Percentiles rank a stretch among this genome's conserved stretches.
These are phyloP conservation scores for Arachnopeziza araneosa DNA, from an alignment of 2,329 filamentous ascomycete species.

Conservation along the genomic window DNA sequence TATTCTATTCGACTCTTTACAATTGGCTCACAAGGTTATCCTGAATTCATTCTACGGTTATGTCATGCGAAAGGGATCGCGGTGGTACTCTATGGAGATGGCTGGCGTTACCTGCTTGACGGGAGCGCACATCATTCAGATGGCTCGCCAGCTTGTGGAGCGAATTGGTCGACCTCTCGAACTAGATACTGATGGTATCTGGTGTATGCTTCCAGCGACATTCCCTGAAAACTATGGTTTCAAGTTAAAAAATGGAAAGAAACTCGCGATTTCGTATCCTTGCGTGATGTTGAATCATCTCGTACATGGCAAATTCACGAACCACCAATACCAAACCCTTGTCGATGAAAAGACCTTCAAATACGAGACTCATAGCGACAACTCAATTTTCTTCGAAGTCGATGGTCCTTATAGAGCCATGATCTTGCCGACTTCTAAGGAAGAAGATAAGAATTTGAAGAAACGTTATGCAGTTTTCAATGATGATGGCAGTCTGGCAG, in stretches of 20 bases:
- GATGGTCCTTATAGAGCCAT: conserved; percentile 97
- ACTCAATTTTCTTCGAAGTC: conserved; percentile 99
- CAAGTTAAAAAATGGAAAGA: conserved; percentile 93
- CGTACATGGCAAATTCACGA: conserved; percentile 91
- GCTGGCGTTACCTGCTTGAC: conserved; percentile 96
- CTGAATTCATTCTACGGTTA: conserved; percentile 99
- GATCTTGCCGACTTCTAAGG: conserved; percentile 94
- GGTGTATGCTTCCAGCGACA: conserved; percentile 95
- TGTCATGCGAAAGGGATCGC: conserved; percentile 97
- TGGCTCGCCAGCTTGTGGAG: conserved; percentile 90
- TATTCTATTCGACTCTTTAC: conserved; percentile 87
- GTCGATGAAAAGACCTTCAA: conserved; percentile 72
- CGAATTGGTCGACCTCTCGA: conserved; percentile 88
- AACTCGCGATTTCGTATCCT: conserved; percentile 91
- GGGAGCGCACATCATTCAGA: conserved; percentile 92
- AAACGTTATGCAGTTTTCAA: conserved; percentile 99
- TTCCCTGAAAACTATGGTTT: conserved; percentile 97
- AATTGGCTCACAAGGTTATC: conserved; percentile 98
- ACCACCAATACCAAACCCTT: conserved; percentile 93
- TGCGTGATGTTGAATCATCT: conserved; percentile 99
- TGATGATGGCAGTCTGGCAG: conserved; percentile 89
- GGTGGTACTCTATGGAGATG: conserved; percentile 99
- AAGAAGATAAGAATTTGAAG: conserved; percentile 99
- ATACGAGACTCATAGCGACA: conserved; percentile 97
- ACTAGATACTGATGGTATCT: conserved; percentile 97